phyloP scores from a whole-genome alignment of 2,329 filamentous ascomycete genomes.

The Sporothrix pseudoabietina region DNA sequence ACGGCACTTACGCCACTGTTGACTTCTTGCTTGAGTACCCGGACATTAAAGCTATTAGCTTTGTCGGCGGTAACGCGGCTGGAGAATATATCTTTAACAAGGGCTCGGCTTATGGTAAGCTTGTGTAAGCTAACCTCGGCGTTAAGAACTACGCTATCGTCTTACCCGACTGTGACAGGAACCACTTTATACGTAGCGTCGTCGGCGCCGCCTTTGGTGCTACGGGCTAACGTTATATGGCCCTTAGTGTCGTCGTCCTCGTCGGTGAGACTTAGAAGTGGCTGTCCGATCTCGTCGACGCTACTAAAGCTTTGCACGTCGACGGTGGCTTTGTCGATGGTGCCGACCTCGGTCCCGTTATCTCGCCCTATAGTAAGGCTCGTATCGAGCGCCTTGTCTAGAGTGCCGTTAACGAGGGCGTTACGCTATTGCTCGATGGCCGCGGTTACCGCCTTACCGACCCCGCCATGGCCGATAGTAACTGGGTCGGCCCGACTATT shows the following conservation, averaged over 20 bases:
- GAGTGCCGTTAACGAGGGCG: slow-evolving; percentile 77
- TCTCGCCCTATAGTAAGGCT: slow-evolving; percentile 75
- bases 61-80: slow-evolving; percentile 84
- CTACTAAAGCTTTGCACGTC: slow-evolving; percentile 70
- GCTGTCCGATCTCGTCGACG: slow-evolving; percentile 75
- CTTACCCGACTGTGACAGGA: slow-evolving; percentile 85
- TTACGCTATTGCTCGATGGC: slow-evolving; percentile 77
- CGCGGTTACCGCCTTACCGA: slow-evolving; percentile 74
- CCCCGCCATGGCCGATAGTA: slow-evolving; percentile 60
- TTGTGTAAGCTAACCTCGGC: slow-evolving; percentile 83
- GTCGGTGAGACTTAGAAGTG: slow-evolving; percentile 83
- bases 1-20: slow-evolving; percentile 79
- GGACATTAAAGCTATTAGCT: slow-evolving; percentile 80
- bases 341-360: slow-evolving; percentile 81
- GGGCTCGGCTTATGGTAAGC: slow-evolving; percentile 81
- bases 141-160: slow-evolving; percentile 88
- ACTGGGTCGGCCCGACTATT: slow-evolving; percentile 82
- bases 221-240: slow-evolving; percentile 86
- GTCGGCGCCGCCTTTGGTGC: slow-evolving; percentile 83
- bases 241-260: slow-evolving; percentile 78
- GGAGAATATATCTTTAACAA: slow-evolving; percentile 83
- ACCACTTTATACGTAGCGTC: slow-evolving; percentile 82
- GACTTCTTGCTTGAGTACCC: slow-evolving; percentile 86
- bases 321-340: slow-evolving; percentile 80
- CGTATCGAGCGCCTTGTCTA: slow-evolving; percentile 76